Evolutionary conservation across 1,284 basidiomycete genomes (phyloP), one percentile per base, ranked within the genome.

Genomic region (Pseudozyma flocculosa): DNA sequence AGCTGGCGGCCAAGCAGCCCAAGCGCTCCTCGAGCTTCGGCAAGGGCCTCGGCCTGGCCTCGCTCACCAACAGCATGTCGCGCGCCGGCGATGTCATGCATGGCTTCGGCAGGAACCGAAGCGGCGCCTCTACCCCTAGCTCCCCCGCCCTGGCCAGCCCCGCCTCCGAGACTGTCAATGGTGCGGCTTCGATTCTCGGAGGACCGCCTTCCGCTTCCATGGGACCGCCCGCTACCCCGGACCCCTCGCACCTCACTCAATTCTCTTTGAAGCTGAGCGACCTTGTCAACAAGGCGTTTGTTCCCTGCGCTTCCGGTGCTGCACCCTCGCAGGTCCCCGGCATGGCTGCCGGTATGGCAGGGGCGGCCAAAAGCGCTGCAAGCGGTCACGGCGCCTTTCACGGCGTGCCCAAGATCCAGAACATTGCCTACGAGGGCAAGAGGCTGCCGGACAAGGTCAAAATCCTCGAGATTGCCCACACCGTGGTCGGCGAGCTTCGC

Each of bases 271-370:
- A 54, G 29, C 60, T 77, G 24, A 75, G 67, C 48, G 75, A 77
- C 38, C 68, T 77, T 22, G 70, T 76, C 40, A 76, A 75, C 61
- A 68, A 71, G 48, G 69, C 72, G 21, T 75, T 77, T 48, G 53
- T 67, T 2, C 61, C 73, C 3, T 70, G 67, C 55, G 48, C 55
- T 18, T 51, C 48, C 1, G 59, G 43, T 23, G 42, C 47, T 26
- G 48, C 54, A 18, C 30, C 55, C 29, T 43, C 45, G 26, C 42
- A 26, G 41, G 42, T 52, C n/a, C 52, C 44, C 19, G 26, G 26
- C 43, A 48, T 57, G 15, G 66, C 58, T 17, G 54, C 55, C 43
- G 57, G 54, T 44, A 54, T 68, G n/a, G 61, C 64, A 19, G 68
- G 58, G 3, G 68, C 64, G 13, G 54, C 64, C 32, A 63, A 61